These are phyloP conservation scores for Synura sp. DNA, from an alignment of 352 stramenopile genomes.

Conservation along the genomic window DNA sequence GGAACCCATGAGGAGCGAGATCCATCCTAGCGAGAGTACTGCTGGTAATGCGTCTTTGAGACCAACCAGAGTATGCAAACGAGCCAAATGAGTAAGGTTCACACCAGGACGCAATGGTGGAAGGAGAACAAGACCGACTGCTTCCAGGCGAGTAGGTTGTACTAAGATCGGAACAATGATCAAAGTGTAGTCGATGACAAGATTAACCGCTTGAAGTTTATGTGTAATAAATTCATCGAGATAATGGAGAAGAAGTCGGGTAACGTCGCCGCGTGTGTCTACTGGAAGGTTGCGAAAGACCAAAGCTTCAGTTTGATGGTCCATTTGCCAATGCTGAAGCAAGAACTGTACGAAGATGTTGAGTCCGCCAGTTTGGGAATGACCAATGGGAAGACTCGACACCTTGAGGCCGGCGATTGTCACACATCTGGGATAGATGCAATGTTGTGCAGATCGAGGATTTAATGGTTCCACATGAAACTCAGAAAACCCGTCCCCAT, in stretches of 20 bases:
- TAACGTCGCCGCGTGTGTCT: slow-evolving; percentile 4
- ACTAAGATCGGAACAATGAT: slow-evolving; percentile 28
- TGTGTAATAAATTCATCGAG: slow-evolving; percentile 26
- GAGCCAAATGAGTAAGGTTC: slow-evolving; percentile 26
- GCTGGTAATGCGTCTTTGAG: slow-evolving; percentile 25
- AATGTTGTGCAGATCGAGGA: background rate
- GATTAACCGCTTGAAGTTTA: slow-evolving; percentile 31
- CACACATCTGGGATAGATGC: background rate
- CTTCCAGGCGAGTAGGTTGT: slow-evolving; percentile 20
- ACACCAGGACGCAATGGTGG: slow-evolving; percentile 25
- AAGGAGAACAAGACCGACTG: slow-evolving; percentile 25
- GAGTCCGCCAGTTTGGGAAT: background rate
- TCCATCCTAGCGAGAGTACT: slow-evolving; percentile 28
- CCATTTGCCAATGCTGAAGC: slow-evolving; percentile 20
- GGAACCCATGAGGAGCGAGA: slow-evolving; percentile 13
- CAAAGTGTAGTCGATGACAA: slow-evolving; percentile 27
- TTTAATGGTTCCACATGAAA: slow-evolving; percentile 9
- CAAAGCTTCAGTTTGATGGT: slow-evolving; percentile 21
- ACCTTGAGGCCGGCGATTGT: slow-evolving; percentile 4
- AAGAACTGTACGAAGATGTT: slow-evolving; percentile 9
- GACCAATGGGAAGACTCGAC: background rate
- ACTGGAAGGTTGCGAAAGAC: slow-evolving; percentile 10
- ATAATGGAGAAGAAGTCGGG: slow-evolving; percentile 19
- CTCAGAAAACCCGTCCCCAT: slow-evolving; percentile 3
- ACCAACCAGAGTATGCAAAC: slow-evolving; percentile 13